Percentiles rank a stretch among this genome's conserved stretches.
phyloP scores from a whole-genome alignment of 164 flowering plant species.

The Magnolia changhungtana region DNA sequence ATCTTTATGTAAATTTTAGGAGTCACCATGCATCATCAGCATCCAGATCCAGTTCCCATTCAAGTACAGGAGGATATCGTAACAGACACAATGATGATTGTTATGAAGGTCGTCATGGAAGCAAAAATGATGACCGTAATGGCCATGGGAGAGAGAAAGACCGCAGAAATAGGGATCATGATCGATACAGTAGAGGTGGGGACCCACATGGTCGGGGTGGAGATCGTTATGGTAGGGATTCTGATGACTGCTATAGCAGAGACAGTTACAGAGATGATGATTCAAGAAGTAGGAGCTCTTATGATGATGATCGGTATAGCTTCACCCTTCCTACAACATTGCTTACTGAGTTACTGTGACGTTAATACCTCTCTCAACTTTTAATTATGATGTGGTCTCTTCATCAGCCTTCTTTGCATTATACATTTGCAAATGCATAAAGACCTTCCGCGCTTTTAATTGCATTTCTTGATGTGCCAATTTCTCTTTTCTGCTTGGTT shows the following conservation, averaged over 20 bases:
- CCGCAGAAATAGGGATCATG: slow-evolving; percentile 66
- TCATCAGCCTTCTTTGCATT: neutral
- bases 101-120: slow-evolving; percentile 42
- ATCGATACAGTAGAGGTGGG: slow-evolving; percentile 55
- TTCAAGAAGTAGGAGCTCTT: slow-evolving; percentile 67
- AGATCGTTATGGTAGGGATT: slow-evolving; percentile 31
- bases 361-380: neutral
- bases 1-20: slow-evolving; percentile 33
- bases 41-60: slow-evolving; percentile 59
- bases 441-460: neutral
- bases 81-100: slow-evolving; percentile 66
- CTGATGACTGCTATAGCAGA: slow-evolving; percentile 33
- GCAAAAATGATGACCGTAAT: slow-evolving; percentile 45
- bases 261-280: slow-evolving; percentile 71
- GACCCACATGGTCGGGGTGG: slow-evolving; percentile 62
- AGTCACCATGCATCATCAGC: slow-evolving; percentile 49
- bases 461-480: neutral
- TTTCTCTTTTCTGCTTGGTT: neutral
- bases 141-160: slow-evolving; percentile 75
- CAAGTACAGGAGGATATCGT: slow-evolving; percentile 54
- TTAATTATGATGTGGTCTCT: neutral
- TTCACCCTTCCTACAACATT: neutral
- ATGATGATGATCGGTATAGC: slow-evolving; percentile 76
- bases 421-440: neutral
- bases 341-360: neutral